These are phyloP conservation scores for Whalleya microplaca DNA, from an alignment of 2,329 filamentous ascomycete species.

Conservation along the genomic window DNA sequence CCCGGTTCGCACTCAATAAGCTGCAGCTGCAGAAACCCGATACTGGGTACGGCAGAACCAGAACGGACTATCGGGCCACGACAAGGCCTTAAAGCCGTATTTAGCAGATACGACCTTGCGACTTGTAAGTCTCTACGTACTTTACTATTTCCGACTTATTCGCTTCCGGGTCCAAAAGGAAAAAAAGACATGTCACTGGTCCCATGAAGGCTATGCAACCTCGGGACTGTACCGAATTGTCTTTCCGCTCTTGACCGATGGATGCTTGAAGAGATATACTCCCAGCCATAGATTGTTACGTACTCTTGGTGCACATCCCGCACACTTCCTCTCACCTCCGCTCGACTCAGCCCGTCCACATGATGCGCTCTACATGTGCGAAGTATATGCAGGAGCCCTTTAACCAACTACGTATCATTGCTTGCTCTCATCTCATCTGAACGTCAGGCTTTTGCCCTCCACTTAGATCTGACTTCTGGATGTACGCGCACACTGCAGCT, in stretches of 20 bases:
- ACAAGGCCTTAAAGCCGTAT: conserved; percentile 14
- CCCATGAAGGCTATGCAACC: conserved; percentile 16
- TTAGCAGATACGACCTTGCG: conserved; percentile 13
- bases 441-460: background rate
- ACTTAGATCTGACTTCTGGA: background rate
- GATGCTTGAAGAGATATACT: background rate
- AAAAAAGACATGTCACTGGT: conserved; percentile 4
- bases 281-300: conserved; percentile 19
- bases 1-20: background rate
- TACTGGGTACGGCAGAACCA: background rate
- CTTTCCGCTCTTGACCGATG: conserved; percentile 5
- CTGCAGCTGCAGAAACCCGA: background rate
- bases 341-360: conserved; percentile 14
- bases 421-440: background rate
- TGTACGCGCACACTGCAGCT: background rate
- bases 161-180: background rate
- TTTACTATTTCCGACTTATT: conserved; percentile 15
- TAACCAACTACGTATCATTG: conserved; percentile 3
- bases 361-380: conserved; percentile 27
- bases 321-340: conserved; percentile 4
- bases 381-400: conserved; percentile 17
- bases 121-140: conserved; percentile 20
- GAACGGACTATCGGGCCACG: background rate
- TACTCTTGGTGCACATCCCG: conserved; percentile 8
- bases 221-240: conserved; percentile 13